phyloP scores from a whole-genome alignment of 164 flowering plant genomes.

The Akebia trifoliata region DNA sequence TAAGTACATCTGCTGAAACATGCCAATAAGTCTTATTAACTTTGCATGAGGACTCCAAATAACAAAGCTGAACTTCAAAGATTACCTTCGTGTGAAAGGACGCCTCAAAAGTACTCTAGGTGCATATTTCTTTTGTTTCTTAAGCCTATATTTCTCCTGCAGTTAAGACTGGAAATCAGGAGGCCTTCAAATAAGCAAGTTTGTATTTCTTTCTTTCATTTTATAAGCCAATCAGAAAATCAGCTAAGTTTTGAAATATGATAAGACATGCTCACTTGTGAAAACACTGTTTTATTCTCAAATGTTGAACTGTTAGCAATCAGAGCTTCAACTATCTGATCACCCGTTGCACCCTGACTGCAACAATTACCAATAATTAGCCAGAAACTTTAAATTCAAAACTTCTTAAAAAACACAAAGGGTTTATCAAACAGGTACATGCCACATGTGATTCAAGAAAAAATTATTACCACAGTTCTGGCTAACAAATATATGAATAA shows the following conservation, averaged over 20 bases:
- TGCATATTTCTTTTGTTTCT: conserved; percentile 94
- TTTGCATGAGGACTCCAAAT: no score
- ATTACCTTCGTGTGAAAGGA: conserved; percentile 81
- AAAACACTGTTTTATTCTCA: conserved; percentile 78
- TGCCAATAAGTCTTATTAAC: no score
- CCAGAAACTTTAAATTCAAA: background rate
- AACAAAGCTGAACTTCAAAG: background rate
- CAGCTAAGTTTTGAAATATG: background rate
- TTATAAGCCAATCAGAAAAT: no score
- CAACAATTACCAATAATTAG: conserved; percentile 15
- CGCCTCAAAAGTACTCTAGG: conserved; percentile 88
- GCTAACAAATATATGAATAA: no score
- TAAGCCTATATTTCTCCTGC: conserved; percentile 87
- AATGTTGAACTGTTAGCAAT: conserved; percentile 91
- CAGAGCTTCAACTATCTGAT: conserved; percentile 85
- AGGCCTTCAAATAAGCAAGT: background rate
- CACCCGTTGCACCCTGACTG: conserved; percentile 87
- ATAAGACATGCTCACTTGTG: conserved; percentile 55
- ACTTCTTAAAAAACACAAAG: background rate
- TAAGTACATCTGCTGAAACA: no score
- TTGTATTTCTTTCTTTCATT: background rate
- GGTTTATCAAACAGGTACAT: no score
- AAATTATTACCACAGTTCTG: background rate
- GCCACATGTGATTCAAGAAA: no score
- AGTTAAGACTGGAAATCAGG: conserved; percentile 22